Conservation (phyloP, 768 basidiomycete species). For the Tricholoma matsutake region DNA sequence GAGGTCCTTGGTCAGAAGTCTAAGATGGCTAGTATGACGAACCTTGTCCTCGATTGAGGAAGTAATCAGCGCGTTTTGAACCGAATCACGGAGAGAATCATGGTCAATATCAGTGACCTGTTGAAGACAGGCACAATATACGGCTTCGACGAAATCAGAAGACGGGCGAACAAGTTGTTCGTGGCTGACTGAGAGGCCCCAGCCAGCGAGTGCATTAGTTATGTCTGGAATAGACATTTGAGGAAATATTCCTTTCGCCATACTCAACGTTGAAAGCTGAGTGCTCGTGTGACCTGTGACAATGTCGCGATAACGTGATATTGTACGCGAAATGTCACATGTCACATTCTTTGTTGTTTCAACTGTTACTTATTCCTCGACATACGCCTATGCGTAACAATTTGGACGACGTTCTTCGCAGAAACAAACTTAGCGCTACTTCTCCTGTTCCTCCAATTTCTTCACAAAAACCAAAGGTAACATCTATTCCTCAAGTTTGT, state of each 20-base stretch:
- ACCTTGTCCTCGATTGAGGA: constrained; percentile 58
- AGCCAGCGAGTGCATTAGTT: constrained; percentile 58
- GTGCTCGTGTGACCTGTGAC: background rate
- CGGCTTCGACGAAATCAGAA: constrained; percentile 64
- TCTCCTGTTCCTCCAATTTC: background rate
- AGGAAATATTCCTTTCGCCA: constrained; percentile 58
- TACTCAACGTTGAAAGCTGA: constrained; percentile 10
- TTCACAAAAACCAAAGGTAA: background rate
- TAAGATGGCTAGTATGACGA: constrained; percentile 6
- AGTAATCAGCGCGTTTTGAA: constrained; percentile 49
- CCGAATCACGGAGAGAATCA: constrained; percentile 56
- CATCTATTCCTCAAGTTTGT: background rate
- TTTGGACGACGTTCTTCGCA: constrained; percentile 2
- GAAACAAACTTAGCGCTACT: background rate
- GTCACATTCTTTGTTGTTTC: background rate
- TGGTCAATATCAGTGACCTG: constrained; percentile 65
- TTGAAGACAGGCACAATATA: constrained; percentile 70
- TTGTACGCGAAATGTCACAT: constrained; percentile 18
- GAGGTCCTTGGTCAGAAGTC: constrained; percentile 1
- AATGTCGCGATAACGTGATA: background rate
- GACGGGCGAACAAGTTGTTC: constrained; percentile 69
- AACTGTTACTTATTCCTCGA: background rate
- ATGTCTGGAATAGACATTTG: constrained; percentile 65
- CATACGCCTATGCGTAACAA: constrained; percentile 3
- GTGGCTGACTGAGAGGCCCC: constrained; percentile 64